Base-by-base conservation (phyloP, 371 early-diverging fungal genomes). In the Lichtheimia ornata region DNA sequence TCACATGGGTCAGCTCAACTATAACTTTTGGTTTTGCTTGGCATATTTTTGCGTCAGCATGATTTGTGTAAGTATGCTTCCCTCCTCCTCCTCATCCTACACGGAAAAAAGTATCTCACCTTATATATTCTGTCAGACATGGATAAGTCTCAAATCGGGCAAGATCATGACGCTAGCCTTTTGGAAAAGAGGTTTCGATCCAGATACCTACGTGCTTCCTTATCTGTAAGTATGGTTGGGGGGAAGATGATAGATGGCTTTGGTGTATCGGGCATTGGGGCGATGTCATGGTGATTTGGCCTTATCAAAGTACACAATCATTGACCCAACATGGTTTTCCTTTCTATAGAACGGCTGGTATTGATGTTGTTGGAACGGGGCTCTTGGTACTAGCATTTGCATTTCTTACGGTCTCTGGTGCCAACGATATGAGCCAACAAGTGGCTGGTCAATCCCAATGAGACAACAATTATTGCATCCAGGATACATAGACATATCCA, bases 201-300 rank as follows among this genome's bases (percentile, higher is more conserved):
- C 93, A 22, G 92, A 94, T 59, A 89, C 90, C 68, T 91, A 89
- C 74, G 88, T 89, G 5, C 77, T 92, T 60, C 91, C 94, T n/a
- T 83, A 89, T 43, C 65, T 94, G 81, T 83, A 81, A 77, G 78
- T 74, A 4, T 42, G 3, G 35, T 35, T 35, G 35, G 35, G 35
- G 35, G 35, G 11, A 28, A 4, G 7, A 5, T 7, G 30, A 44
- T 58, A 24, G n/a, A 49, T 15, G 5, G 35, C 35, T 35, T 35
- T 35, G 11, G 6, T 35, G 35, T 35, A 11, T 35, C 2, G 35
- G 0, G 35, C 35, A 35, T 35, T 35, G 35, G 28, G 28, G 28
- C 28, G 28, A 28, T 28, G 28, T 28, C 28, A 27, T 60, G 50
- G 72, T 13, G 3, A 20, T 52, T 52, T 13, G 17, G 17, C 18